Evolutionary conservation across 805 yeast species (phyloP), one percentile per base, ranked within the genome.

Genomic region (Wickerhamiella sergipiensis): DNA sequence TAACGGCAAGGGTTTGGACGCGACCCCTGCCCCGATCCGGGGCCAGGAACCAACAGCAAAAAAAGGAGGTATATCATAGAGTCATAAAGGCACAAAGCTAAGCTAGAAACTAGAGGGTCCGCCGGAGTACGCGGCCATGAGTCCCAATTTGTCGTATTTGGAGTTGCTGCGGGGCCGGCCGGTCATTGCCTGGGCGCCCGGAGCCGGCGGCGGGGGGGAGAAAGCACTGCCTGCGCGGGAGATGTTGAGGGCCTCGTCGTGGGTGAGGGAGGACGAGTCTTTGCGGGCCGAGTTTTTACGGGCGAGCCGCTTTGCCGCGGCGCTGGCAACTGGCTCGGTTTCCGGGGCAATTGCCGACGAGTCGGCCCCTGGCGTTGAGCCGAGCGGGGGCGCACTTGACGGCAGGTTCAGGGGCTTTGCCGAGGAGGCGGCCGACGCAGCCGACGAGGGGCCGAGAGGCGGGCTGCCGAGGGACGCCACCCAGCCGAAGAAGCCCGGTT

Each of bases 121-220:
- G 21, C 67, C 67, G 40, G 67, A 63, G 49, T 61, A 65, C n/a
- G 69, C 69, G 1, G 68, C 67, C 42, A 66, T 66, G 21, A 66
- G 59, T 1, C 69, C 69, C 42, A 66, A 57, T 45, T 62, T 61
- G 47, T 66, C 65, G 52, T 60, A 65, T 44, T 54, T 53, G 2
- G 60, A 54, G 50, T 48, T 52, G 43, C 49, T 29, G 18, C 53
- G 47, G 31, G 48, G 48, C 38, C 50, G 26, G 1, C 43, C 9
- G 23, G 49, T 47, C 42, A 21, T 45, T 36, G 46, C 50, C 26
- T 23, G 15, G 6, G 39, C 47, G 47, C 45, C 39, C 24, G 38
- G 39, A 23, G 12, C 21, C 2, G 6, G 9, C 6, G 38, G 36
- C 6, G 47, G 40, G 5, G 53, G 53, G n/a, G 52, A 48, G 43